phyloP scores from a whole-genome alignment of 2,329 filamentous ascomycete species.

The Colletotrichum sp. region DNA sequence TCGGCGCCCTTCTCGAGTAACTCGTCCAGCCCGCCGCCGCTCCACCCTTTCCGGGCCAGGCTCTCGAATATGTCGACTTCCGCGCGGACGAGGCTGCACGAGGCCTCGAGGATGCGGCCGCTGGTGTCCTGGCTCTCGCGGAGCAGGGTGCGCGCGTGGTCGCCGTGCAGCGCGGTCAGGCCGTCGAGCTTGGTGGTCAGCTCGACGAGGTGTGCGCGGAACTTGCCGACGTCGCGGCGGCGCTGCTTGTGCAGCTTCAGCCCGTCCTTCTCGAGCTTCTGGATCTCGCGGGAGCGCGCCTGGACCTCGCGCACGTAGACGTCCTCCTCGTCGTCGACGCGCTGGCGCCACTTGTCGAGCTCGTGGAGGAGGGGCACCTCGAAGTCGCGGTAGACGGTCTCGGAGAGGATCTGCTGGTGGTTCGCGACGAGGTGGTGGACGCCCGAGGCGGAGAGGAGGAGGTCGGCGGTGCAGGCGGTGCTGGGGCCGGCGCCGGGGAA shows the following conservation, averaged over 20 bases:
- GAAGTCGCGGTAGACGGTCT: constrained; percentile 72
- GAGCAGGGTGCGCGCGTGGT: constrained; percentile 64
- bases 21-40: constrained; percentile 69
- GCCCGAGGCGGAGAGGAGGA: constrained; percentile 65
- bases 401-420: constrained; percentile 72
- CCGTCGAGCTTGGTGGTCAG: constrained; percentile 68
- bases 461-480: constrained; percentile 66
- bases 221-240: constrained; percentile 64
- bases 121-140: constrained; percentile 71
- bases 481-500: constrained; percentile 46
- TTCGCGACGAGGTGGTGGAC: constrained; percentile 73
- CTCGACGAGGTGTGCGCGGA: constrained; percentile 67
- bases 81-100: constrained; percentile 69
- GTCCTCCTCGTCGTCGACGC: constrained; percentile 70
- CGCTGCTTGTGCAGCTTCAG: constrained; percentile 65
- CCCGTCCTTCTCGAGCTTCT: constrained; percentile 69
- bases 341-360: constrained; percentile 67
- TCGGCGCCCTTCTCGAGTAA: constrained; percentile 69
- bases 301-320: constrained; percentile 62
- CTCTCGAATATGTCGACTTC: constrained; percentile 75
- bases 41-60: constrained; percentile 71
- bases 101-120: constrained; percentile 65
- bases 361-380: constrained; percentile 74
- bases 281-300: constrained; percentile 64
- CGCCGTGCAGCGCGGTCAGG: constrained; percentile 63